A percentile compares a stretch with the other conserved stretches of the same genome.
Conservation (phyloP, 2,329 filamentous ascomycete species). For the Colletotrichum sansevieriae region DNA sequence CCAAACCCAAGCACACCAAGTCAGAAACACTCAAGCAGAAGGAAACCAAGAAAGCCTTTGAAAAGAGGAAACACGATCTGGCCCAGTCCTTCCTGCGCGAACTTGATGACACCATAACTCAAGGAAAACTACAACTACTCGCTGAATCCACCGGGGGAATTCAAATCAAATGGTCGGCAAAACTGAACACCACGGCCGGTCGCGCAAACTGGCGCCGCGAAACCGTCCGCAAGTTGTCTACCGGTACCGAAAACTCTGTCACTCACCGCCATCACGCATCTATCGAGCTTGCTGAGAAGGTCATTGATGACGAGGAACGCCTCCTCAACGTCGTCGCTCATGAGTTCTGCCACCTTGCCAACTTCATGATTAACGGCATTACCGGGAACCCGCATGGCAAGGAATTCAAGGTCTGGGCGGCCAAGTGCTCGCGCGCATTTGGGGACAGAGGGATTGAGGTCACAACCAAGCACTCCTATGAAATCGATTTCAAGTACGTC, state of each 20-base stretch:
- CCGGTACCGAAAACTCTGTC: conserved; percentile 45
- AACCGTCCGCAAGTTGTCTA: conserved; percentile 54
- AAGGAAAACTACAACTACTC: conserved; percentile 69
- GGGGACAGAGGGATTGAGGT: conserved; percentile 76
- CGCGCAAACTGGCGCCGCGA: conserved; percentile 79
- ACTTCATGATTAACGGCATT: conserved; percentile 86
- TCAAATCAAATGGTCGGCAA: conserved; percentile 79
- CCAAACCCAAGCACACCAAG: conserved; percentile 44
- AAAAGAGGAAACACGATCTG: conserved; percentile 70
- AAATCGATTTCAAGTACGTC: conserved; percentile 92
- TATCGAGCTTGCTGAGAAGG: conserved; percentile 90
- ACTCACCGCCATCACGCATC: conserved; percentile 72
- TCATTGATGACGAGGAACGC: conserved; percentile 82
- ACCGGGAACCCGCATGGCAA: conserved; percentile 84
- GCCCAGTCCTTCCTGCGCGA: conserved; percentile 75
- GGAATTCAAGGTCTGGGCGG: conserved; percentile 84
- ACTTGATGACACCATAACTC: conserved; percentile 75
- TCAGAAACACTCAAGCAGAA: conserved; percentile 48
- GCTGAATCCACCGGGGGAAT: conserved; percentile 77
- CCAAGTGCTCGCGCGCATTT: conserved; percentile 68
- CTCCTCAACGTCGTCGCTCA: conserved; percentile 94
- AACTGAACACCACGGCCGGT: conserved; percentile 84
- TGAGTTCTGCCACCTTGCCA: conserved; percentile 94
- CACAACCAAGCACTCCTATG: conserved; percentile 90
- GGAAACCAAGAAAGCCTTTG: conserved; percentile 71